phyloP scores from a whole-genome alignment of 2,329 filamentous ascomycete species.

The Thielaviopsis euricoi region DNA sequence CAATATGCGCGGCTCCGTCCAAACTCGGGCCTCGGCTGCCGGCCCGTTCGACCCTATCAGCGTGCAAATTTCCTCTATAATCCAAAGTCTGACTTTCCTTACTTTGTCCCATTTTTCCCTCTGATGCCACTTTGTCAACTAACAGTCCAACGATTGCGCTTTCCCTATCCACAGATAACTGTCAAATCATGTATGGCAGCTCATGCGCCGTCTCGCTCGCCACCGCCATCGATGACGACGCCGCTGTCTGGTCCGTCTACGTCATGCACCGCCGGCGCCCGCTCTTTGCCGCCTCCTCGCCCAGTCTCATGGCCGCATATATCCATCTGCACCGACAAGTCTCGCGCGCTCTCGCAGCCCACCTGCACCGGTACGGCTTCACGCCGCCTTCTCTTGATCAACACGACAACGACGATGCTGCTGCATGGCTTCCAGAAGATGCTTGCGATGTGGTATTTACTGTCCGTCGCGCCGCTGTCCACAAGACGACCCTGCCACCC shows the following conservation, averaged over 20 bases:
- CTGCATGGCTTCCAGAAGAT: background rate
- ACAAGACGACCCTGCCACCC: too few relatives aligned
- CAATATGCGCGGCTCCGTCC: too few relatives aligned
- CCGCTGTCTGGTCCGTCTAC: background rate
- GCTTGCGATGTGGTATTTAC: background rate
- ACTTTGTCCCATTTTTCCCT: background rate
- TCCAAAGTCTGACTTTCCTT: too few relatives aligned
- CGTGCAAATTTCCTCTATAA: too few relatives aligned
- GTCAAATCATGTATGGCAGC: background rate
- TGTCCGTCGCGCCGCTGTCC: background rate
- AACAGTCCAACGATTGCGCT: background rate
- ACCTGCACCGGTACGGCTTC: too few relatives aligned
- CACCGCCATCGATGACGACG: background rate
- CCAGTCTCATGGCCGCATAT: background rate
- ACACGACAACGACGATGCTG: background rate
- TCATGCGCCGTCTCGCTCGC: background rate
- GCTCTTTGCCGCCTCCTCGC: background rate
- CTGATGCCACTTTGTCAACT: background rate
- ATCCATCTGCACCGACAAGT: background rate
- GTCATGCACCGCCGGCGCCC: background rate
- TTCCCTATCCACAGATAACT: too few relatives aligned
- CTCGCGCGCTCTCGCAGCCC: background rate
- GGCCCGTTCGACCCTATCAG: too few relatives aligned
- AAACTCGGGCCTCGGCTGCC: too few relatives aligned
- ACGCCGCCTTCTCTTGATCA: too few relatives aligned